phyloP scores from a whole-genome alignment of 306 rosid species.

The Pterocarpus macrocarpus region DNA sequence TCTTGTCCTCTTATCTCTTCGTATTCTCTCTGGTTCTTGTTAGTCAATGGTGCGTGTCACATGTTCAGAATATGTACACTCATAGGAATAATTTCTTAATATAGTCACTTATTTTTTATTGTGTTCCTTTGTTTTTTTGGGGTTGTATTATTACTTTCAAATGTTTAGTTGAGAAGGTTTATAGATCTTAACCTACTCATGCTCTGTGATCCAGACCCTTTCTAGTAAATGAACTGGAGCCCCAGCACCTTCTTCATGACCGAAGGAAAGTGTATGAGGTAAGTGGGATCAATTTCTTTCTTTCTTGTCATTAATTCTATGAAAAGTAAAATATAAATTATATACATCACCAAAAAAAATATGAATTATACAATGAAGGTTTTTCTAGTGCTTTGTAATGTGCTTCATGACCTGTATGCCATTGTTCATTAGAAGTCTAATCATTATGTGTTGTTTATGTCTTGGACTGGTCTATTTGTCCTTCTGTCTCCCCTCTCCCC shows the following conservation, averaged over 20 bases:
- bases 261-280: constrained; percentile 96
- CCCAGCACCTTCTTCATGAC: constrained; percentile 97
- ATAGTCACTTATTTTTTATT: constrained; percentile 28
- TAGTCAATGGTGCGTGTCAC: constrained; percentile 11
- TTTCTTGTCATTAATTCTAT: constrained; percentile 28
- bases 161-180: constrained; percentile 40
- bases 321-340: neutral
- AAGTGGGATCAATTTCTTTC: constrained; percentile 40
- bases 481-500: constrained; percentile 1
- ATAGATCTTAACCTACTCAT: constrained; percentile 48
- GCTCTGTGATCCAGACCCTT: constrained; percentile 80
- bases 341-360: too few relatives aligned
- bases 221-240: constrained; percentile 89
- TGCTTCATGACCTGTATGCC: constrained; percentile 28
- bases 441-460: constrained; percentile 15
- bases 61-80: neutral
- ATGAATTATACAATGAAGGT: neutral
- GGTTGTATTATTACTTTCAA: constrained; percentile 29
- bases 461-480: constrained; percentile 26
- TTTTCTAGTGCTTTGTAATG: constrained; percentile 8
- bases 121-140: constrained; percentile 10
- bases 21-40: neutral
- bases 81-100: constrained; percentile 23
- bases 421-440: constrained; percentile 31
- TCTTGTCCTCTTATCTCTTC: neutral